phyloP scores from a whole-genome alignment of 2,329 filamentous ascomycete species.

The Allantophomopsis lycopodina region DNA sequence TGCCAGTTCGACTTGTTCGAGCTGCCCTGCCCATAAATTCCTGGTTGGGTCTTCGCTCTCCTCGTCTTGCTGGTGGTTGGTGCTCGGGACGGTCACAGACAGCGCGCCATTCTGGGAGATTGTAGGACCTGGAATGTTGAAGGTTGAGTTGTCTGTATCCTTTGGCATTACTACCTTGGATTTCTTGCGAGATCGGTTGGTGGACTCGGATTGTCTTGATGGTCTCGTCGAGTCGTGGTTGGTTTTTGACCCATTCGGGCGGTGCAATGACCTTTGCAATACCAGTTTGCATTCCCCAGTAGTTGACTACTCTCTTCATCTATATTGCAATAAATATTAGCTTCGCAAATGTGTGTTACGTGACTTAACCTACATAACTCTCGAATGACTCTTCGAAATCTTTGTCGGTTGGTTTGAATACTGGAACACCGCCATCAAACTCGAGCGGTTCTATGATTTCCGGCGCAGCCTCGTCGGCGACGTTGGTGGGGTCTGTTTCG shows the following conservation, averaged over 20 bases:
- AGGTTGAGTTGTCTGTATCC: slow-evolving; percentile 90
- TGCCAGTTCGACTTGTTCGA: slow-evolving; percentile 13
- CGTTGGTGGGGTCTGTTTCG: no score
- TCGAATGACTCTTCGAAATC: slow-evolving; percentile 84
- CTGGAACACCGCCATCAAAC: slow-evolving; percentile 65
- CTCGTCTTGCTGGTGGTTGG: slow-evolving; percentile 82
- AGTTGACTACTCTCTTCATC: slow-evolving; percentile 67
- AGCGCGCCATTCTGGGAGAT: slow-evolving; percentile 88
- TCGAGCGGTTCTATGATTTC: slow-evolving; percentile 27
- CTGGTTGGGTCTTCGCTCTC: slow-evolving; percentile 52
- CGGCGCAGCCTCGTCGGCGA: no score
- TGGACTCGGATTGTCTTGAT: slow-evolving; percentile 88
- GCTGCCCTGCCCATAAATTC: slow-evolving; percentile 16
- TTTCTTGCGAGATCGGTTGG: slow-evolving; percentile 96
- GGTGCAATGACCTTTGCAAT: slow-evolving; percentile 95
- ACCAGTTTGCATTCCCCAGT: slow-evolving; percentile 93
- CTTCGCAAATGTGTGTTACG: not conserved
- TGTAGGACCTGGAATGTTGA: slow-evolving; percentile 90
- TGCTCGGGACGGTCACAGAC: slow-evolving; percentile 92
- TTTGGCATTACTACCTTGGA: slow-evolving; percentile 87
- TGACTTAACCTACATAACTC: slow-evolving; percentile 52
- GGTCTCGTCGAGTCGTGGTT: slow-evolving; percentile 67
- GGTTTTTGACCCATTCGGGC: slow-evolving; percentile 76
- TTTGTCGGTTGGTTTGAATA: slow-evolving; percentile 90
- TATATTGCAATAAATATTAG: slow-evolving; percentile 15